Base-by-base conservation (phyloP, 1,284 basidiomycete species). In the Lentinula novae-zelandiae region DNA sequence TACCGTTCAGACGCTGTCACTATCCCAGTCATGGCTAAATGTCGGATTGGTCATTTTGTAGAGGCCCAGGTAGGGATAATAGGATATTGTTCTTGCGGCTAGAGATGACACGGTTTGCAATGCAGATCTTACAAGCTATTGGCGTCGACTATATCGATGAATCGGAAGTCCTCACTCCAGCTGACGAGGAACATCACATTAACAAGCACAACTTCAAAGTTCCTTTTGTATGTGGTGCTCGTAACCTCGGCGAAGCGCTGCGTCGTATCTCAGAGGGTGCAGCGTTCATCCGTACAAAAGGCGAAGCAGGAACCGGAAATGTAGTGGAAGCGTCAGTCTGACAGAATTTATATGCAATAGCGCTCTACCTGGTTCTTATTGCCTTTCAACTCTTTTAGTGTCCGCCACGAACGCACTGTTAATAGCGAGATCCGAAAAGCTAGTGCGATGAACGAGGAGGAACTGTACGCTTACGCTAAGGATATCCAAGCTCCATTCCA, bases 81-180 rank as follows among this genome's bases (percentile, higher is more conserved):
- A 27, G 15, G 13, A 33, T n/a, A 10, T 38, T 20, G 7, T 9
- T 22, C 39, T 22, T 52, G 22, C n/a, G 39, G 8, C 34, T 22
- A 34, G 33, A 46, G 53, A 27, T 31, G 36, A 15, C n/a, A 12
- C 42, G 22, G 7, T 46, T 22, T 36, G 22, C 31, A 27, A 31
- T 51, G 39, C 40, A 96, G 90, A 97, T 99, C 70, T 79, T 98
- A 38, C 95, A 98, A 83, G 85, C 88, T 20, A 84, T 98, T 71
- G 96, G 96, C 9, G 91, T 98, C 57, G 96, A 99, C 78, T 99
- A 98, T 77, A 97, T 99, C 68, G 97, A 99, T 75, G 94, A 95
- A 77, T 95, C 90, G 15, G 96, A 98, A 76, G 97, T 99, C 53
- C 82, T 99, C 62, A 98, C 97, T 0, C 94, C 95, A 50, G 97